Base-by-base conservation (phyloP, 2,329 filamentous ascomycete genomes). In the Monascus ruber region DNA sequence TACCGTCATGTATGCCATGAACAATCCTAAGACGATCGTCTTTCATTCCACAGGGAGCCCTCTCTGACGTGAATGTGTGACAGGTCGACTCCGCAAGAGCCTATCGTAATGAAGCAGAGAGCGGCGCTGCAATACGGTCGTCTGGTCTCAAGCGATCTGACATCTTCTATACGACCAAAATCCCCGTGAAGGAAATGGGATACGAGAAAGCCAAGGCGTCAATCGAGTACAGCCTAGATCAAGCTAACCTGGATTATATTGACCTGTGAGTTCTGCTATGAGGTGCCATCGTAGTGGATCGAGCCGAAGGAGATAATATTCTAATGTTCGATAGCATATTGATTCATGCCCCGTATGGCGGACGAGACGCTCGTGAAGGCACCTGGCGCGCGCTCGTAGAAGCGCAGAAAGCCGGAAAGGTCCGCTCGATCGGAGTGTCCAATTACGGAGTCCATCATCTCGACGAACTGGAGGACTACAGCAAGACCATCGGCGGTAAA, bases 371-470 rank as follows among this genome's bases (percentile, higher is more conserved):
- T 4, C 68, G 83, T 6, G 55, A 81, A 42, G 77, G 81, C 33
- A 83, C 79, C 55, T 88, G 83, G 83, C 72, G 65, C 51, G 84
- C 83, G 0, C 64, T 88, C 1, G 79, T 85, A 50, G 83, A 87
- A 63, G 82, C 83, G 1, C 75, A 86, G n/a, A 60, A 72, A 2
- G 79, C 75, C 1, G 82, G 83, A 1, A 77, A 86, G 62, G 66
- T 87, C 27, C 77, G 64, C 55, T 77, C 72, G 48, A 81, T 75
- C 9, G 83, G 84, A 1, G 80, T 88, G 1, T 83, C 77, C 59
- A 88, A 88, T 58, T 88, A 74, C 52, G 83, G 83, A 0, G 74
- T 81, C 24, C 74, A 74, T 43, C 83, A 86, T 67, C 70, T 85
- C 39, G 71, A 82, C 47, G 81, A 85, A 55, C 64, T 85, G 26